Base-by-base conservation (phyloP, 1,139 yeast genomes). In the Waltiozyma sp. region DNA sequence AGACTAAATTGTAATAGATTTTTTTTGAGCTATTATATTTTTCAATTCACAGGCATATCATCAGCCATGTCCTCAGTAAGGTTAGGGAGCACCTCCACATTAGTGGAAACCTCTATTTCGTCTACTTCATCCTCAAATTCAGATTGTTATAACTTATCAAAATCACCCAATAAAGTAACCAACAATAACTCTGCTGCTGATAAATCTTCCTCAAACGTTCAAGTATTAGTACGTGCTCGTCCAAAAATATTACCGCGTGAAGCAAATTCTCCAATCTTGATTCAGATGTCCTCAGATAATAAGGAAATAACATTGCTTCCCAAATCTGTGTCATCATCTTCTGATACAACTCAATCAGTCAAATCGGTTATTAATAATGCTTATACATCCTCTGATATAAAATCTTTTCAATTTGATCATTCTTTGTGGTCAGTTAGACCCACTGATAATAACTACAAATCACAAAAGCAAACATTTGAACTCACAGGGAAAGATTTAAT, bases 401-500 rank as follows among this genome's bases (percentile, higher is more conserved):
- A 62, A 48, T 49, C 49, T 24, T 81, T 77, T 58, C 56, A 57
- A 11, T 81, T 78, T 54, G 86, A 81, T 51, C 72, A 70, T 37
- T 69, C 80, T 3, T 61, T 80, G 14, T 77, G 83, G 78, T 79
- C 86, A 1, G 68, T 64, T 43, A 66, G 73, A 45, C 42, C 57
- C 1, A 38, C 48, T 0, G 65, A 65, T 39, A 43, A 52, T 1
- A 51, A 65, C 44, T 76, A 63, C 55, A 68, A 69, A 3, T 67
- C 68, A 41, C 87, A 82, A 54, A 43, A 54, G 9, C 58, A 59
- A 3, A 73, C 81, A 14, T 83, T 79, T 54, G 53, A 61, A 3
- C 61, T 64, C 14, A 65, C 77, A 5, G 91, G 88, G 0, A 67
- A 70, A 3, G 77, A 73, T 38, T 65, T 80, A 46, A 61, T 83